Base-by-base conservation (phyloP, 768 basidiomycete genomes). In the Lactarius trivialis region DNA sequence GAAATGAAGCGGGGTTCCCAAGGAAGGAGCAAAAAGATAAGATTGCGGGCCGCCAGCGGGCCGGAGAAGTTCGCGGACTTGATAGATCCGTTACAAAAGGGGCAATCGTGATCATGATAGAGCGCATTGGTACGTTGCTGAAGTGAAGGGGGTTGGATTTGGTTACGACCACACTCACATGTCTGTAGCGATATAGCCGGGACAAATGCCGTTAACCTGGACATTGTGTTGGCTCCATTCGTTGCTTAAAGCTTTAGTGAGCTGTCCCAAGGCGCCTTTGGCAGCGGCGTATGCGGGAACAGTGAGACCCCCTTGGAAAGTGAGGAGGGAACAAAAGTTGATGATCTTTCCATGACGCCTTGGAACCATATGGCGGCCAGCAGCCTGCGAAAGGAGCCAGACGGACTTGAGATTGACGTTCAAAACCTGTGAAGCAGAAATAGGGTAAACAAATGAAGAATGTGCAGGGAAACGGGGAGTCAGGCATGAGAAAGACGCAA, bases 271-370 rank as follows among this genome's bases (percentile, higher is more conserved):
- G 21, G 90, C 91, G 60, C 92, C 92, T 72, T 95, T 96, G 9
- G 94, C 89, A 4, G 94, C 85, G 2, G 93, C 91, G 70, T 96
- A 96, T 12, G 94, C 94, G 21, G 93, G 92, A 43, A 96, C 81
- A 15, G 85, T 87, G 56, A 88, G 60, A 50, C 87, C 87, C 52
- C 82, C 83, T 70, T 83, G 76, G 65, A 73, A 73, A 30, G 68
- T 71, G 32, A 60, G 63, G 34, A 67, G 66, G 43, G 67, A 67
- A 50, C 63, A 83, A 66, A 87, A 79, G 71, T 86, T 86, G 72
- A 88, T 85, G 68, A 88, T 85, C 72, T 87, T 86, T 34, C 92
- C 77, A 74, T 90, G 73, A 73, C 77, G 78, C 68, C 76, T 83
- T 58, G 79, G 85, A 12, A 94, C 83, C 93, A 95, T 95, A 76